A percentile compares a stretch with the other conserved stretches of the same genome.
Conservation (phyloP, 352 stramenopile genomes). For the Phytophthora pinifolia region DNA sequence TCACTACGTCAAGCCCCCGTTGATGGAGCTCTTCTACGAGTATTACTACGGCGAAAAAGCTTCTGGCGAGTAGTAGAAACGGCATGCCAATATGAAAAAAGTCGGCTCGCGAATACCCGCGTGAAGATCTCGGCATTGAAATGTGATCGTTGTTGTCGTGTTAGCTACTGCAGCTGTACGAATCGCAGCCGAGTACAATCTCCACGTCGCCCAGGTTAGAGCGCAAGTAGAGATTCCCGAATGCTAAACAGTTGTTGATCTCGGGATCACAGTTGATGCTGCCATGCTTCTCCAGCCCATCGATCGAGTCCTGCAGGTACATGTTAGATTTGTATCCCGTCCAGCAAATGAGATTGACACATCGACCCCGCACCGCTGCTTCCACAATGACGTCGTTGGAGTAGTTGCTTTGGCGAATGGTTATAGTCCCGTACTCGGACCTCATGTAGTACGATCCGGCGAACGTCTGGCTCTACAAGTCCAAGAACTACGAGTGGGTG, state of each 20-base stretch:
- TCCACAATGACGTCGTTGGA: slow-evolving; percentile 43
- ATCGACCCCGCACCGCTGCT: slow-evolving; percentile 27
- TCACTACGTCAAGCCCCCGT: slow-evolving; percentile 84
- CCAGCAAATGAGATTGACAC: background rate
- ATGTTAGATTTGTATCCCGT: background rate
- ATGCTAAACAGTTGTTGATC: slow-evolving; percentile 60
- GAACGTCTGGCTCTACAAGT: slow-evolving; percentile 51
- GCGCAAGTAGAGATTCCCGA: slow-evolving; percentile 62
- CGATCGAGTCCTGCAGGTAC: slow-evolving; percentile 13
- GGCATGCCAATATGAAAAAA: no score
- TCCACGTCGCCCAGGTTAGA: slow-evolving; percentile 66
- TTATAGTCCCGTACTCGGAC: slow-evolving; percentile 58
- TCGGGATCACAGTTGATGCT: slow-evolving; percentile 65
- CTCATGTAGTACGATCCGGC: slow-evolving; percentile 64
- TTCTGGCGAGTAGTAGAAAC: slow-evolving; percentile 1
- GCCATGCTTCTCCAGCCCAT: slow-evolving; percentile 46
- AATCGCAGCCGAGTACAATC: slow-evolving; percentile 68
- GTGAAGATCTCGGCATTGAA: background rate
- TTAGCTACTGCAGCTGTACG: slow-evolving; percentile 51
- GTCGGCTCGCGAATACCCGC: background rate
- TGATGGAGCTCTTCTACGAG: slow-evolving; percentile 86
- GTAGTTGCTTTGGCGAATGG: slow-evolving; percentile 61
- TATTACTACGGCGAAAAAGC: slow-evolving; percentile 62
- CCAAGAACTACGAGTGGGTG: background rate
- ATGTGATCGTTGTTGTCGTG: background rate